Percentiles rank a stretch among this genome's conserved stretches.
phyloP scores from a whole-genome alignment of 1,284 basidiomycete species.

The Pseudozyma thailandica region DNA sequence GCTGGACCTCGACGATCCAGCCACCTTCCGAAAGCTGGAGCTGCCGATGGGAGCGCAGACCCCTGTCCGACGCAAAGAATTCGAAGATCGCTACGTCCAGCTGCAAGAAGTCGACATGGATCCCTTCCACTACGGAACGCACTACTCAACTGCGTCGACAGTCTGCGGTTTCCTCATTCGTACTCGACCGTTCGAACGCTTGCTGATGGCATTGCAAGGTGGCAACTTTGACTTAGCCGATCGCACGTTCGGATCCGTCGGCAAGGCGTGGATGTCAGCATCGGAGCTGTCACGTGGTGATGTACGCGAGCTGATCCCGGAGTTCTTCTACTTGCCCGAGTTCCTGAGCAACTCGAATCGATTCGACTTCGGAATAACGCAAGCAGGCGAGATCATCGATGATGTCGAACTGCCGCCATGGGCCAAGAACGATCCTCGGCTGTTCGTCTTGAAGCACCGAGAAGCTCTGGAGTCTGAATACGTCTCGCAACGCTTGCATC shows the following conservation, averaged over 20 bases:
- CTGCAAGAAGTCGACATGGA: conserved; percentile 80
- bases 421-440: conserved; percentile 84
- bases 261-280: conserved; percentile 84
- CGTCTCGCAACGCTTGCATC: conserved; percentile 84
- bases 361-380: conserved; percentile 82
- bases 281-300: conserved; percentile 88
- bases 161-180: conserved; percentile 94
- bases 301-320: conserved; percentile 91
- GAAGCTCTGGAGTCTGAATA: conserved; percentile 88
- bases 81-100: conserved; percentile 77
- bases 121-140: conserved; percentile 74
- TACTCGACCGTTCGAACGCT: conserved; percentile 74
- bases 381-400: conserved; percentile 84
- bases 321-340: conserved; percentile 77
- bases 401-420: conserved; percentile 90
- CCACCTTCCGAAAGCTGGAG: conserved; percentile 81
- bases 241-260: conserved; percentile 80
- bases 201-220: conserved; percentile 61
- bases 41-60: conserved; percentile 93
- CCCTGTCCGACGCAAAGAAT: conserved; percentile 72
- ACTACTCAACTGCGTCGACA: conserved; percentile 96
- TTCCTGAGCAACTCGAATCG: conserved; percentile 71
- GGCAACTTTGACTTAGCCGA: conserved; percentile 96
- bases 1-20: conserved; percentile 77
- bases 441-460: conserved; percentile 86